Percentiles rank a stretch among this genome's conserved stretches.
phyloP scores from a whole-genome alignment of 192 early-diverging fungal genomes.

The Coemansia sp. region DNA sequence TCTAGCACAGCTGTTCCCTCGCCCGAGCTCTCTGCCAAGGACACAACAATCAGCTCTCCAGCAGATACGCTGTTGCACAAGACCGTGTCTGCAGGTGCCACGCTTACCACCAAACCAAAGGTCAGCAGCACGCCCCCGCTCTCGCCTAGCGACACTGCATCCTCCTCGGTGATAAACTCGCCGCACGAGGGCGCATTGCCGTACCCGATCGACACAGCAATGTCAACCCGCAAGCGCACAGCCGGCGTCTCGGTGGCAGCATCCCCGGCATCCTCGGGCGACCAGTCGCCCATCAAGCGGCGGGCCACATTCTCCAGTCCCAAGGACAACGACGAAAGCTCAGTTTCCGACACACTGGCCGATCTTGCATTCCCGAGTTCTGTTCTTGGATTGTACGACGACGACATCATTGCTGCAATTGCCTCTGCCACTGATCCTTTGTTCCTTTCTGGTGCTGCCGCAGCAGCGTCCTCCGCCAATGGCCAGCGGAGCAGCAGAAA shows the following conservation, averaged over 20 bases:
- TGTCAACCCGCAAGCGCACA: conserved; percentile 49
- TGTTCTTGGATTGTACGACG: conserved; percentile 52
- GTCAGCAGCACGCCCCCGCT: conserved; percentile 33
- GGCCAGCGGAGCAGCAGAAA: conserved; percentile 7
- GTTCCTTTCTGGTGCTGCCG: conserved; percentile 44
- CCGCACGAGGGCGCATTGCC: conserved; percentile 40
- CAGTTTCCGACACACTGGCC: background rate
- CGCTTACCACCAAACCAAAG: background rate
- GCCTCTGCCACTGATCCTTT: conserved; percentile 54
- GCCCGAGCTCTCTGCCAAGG: conserved; percentile 28
- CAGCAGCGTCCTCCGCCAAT: conserved; percentile 20
- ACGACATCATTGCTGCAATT: conserved; percentile 55
- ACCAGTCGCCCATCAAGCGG: conserved; percentile 29
- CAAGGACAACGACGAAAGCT: background rate
- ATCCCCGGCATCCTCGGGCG: conserved; percentile 6
- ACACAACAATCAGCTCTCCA: background rate
- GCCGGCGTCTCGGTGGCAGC: conserved; percentile 16
- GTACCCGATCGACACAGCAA: conserved; percentile 23
- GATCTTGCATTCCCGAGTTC: conserved; percentile 37
- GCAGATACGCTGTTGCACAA: conserved; percentile 9
- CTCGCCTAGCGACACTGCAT: conserved; percentile 41
- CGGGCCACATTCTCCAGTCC: conserved; percentile 27
- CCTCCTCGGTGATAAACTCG: conserved; percentile 48
- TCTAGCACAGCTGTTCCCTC: conserved; percentile 29
- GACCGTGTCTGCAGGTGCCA: background rate